Evolutionary conservation across 2,329 filamentous ascomycete species (phyloP).

Genomic region (Cadophora gregata): DNA sequence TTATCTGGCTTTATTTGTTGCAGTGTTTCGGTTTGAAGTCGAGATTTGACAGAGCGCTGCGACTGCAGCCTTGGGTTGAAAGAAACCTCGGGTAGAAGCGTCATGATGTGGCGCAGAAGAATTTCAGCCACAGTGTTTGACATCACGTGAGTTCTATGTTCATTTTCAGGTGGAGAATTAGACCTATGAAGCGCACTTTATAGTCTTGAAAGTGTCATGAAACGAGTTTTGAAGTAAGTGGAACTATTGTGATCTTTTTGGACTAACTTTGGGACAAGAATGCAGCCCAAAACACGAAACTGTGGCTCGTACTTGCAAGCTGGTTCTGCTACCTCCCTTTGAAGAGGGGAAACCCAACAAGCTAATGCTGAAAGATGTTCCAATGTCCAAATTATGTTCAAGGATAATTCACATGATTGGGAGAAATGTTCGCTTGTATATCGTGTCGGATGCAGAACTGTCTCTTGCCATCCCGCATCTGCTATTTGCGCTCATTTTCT

Average conservation of each 20-base stretch:
- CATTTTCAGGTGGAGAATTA: background rate
- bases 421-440: no score
- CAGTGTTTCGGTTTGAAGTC: background rate
- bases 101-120: background rate
- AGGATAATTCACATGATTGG: background rate
- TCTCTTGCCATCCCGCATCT: no score
- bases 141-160: background rate
- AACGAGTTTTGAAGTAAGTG: no score
- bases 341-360: background rate
- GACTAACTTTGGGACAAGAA: background rate
- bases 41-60: background rate
- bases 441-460: no score
- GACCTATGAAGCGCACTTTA: no score
- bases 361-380: background rate
- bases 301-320: background rate
- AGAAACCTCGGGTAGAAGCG: background rate
- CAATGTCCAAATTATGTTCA: background rate
- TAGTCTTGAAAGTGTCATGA: no score
- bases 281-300: background rate
- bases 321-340: background rate
- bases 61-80: background rate
- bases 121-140: background rate
- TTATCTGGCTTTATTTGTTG: background rate
- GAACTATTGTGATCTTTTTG: background rate
- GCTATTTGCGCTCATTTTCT: no score